phyloP scores from a whole-genome alignment of 2,329 filamentous ascomycete species.

The Coniochaeta prunicola region DNA sequence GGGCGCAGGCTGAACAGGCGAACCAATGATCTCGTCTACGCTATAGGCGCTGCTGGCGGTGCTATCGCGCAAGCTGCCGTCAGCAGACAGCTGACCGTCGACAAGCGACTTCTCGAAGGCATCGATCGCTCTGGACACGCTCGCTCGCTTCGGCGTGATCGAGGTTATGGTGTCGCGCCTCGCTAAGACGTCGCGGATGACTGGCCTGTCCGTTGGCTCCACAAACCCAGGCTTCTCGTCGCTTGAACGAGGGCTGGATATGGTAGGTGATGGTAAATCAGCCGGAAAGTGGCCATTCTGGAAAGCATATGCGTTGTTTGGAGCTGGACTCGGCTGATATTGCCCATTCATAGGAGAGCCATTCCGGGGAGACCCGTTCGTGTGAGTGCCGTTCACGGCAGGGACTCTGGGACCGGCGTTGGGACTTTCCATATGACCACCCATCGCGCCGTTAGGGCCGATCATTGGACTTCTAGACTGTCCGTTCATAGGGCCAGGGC shows the following conservation, averaged over 20 bases:
- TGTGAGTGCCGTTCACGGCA: not conserved
- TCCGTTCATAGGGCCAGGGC: not conserved
- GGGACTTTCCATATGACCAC: not conserved
- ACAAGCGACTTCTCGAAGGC: constrained; percentile 25
- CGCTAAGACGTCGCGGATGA: constrained; percentile 40
- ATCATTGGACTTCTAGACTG: not conserved
- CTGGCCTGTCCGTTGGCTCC: constrained; percentile 23
- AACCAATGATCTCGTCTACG: constrained; percentile 10
- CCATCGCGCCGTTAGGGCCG: not conserved
- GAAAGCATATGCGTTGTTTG: not conserved
- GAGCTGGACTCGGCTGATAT: not conserved
- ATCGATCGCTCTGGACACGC: constrained; percentile 42
- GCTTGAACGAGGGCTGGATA: constrained; percentile 29
- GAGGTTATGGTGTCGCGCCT: constrained; percentile 44
- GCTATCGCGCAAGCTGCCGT: constrained; percentile 6
- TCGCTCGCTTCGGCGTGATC: constrained; percentile 35
- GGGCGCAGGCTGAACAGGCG: constrained; percentile 13
- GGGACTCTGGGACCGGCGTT: not conserved
- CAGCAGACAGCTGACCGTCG: constrained; percentile 16
- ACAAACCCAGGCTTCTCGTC: constrained; percentile 22
- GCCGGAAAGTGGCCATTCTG: not conserved
- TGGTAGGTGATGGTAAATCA: constrained; percentile 32
- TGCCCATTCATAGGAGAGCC: not conserved
- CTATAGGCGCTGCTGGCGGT: constrained; percentile 16
- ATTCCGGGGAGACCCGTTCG: not conserved